These are phyloP conservation scores for Ganoderma multipileum DNA, from an alignment of 1,284 basidiomycete genomes.

Conservation along the genomic window DNA sequence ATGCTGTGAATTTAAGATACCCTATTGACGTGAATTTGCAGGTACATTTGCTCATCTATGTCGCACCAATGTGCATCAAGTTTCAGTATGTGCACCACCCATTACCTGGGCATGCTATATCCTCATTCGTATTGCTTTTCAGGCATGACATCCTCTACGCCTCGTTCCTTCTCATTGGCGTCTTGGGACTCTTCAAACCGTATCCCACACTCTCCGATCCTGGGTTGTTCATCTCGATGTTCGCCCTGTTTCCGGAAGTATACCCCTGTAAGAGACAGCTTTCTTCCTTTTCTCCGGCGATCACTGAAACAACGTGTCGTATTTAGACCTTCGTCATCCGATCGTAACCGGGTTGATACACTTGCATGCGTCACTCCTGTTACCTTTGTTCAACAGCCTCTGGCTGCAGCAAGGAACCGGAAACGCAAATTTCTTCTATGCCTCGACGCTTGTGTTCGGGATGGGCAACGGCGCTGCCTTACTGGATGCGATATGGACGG, in stretches of 20 bases:
- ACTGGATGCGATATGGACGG: slow-evolving; percentile 84
- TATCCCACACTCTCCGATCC: slow-evolving; percentile 93
- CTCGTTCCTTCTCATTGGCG: slow-evolving; percentile 77
- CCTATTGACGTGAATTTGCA: slow-evolving; percentile 39
- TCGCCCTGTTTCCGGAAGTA: slow-evolving; percentile 85
- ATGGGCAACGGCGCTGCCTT: slow-evolving; percentile 86
- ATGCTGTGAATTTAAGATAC: background rate
- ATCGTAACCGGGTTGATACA: slow-evolving; percentile 87
- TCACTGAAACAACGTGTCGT: background rate
- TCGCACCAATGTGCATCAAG: slow-evolving; percentile 86
- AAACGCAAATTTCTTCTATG: slow-evolving; percentile 99
- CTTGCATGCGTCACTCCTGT: slow-evolving; percentile 84
- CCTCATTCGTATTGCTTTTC: background rate
- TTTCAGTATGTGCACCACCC: slow-evolving; percentile 66
- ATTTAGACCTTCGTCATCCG: slow-evolving; percentile 84
- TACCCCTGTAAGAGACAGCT: slow-evolving; percentile 70
- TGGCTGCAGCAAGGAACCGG: slow-evolving; percentile 95
- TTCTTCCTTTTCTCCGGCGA: background rate
- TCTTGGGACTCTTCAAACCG: slow-evolving; percentile 88
- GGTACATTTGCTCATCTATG: slow-evolving; percentile 88
- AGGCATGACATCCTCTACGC: slow-evolving; percentile 90
- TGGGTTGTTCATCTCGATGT: slow-evolving; percentile 84
- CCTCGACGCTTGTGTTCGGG: slow-evolving; percentile 92
- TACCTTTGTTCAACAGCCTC: slow-evolving; percentile 91
- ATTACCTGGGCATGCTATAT: background rate